Base-by-base conservation (phyloP, 805 yeast species). In the Torulaspora maleeae region DNA sequence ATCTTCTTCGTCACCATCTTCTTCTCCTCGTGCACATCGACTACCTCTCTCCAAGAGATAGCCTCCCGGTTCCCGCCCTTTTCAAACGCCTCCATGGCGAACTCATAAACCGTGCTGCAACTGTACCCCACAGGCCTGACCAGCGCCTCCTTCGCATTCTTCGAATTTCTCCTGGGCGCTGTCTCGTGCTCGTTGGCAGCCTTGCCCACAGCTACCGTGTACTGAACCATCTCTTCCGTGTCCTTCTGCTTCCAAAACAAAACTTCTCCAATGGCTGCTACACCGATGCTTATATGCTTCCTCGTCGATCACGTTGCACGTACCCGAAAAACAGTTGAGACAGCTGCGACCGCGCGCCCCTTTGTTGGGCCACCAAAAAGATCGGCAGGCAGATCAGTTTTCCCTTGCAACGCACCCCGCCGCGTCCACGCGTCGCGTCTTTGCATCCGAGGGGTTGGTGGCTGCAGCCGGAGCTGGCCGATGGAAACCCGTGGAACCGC, bases 21-120 rank as follows among this genome's bases (percentile, higher is more conserved):
- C 41, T 71, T 75, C 64, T 93, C 97, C 44, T 70, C 77, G 67
- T 88, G 91, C 43, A 86, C 64, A 44, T 88, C 91, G 38, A 76
- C 56, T 48, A 85, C 69, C 47, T 82, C 80, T 73, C 99, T 83
- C 79, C 85, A 82, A 38, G 86, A 96, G 74, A 86, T 76, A 29
- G 80, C 79, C 4, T 69, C 68, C 41, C 73, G 68, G 47, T 67
- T 61, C 34, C 82, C 83, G 58, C 79, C 76, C 57, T 74, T 72
- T 42, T 70, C 68, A 40, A 80, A 79, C 53, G 83, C 77, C 64
- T 83, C 90, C 42, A 73, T 64, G 47, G 83, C 68, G 52, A 74
- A 81, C 51, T 87, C 95, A 52, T 80, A 84, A 17, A 88, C 72
- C 4, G 91, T 86, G 43, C 74, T 70, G 48, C 86, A 79, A 43